Evolutionary conservation across 805 yeast genomes (phyloP).

Genomic region (Yarrowia porcina): DNA sequence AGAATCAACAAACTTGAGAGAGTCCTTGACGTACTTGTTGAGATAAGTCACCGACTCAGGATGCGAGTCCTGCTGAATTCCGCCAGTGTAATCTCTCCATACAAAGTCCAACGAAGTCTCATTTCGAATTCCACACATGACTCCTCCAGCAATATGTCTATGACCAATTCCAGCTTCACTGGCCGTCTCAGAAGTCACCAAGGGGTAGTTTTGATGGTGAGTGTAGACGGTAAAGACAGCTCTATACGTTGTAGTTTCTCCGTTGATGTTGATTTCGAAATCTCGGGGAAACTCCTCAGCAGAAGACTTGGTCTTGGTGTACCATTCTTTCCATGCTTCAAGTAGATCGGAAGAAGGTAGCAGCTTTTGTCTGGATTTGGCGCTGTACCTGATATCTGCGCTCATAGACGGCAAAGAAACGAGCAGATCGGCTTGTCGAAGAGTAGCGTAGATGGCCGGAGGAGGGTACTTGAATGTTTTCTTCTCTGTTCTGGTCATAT

Average conservation of each 20-base stretch:
- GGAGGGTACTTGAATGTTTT: background rate
- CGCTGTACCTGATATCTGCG: background rate
- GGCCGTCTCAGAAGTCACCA: background rate
- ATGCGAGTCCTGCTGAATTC: background rate
- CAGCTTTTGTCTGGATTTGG: background rate
- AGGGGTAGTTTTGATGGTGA: background rate
- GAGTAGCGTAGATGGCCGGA: background rate
- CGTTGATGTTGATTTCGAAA: slow-evolving; percentile 6
- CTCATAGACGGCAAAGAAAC: background rate
- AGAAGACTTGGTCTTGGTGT: too few species aligned
- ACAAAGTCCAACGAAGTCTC: background rate
- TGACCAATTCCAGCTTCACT: background rate
- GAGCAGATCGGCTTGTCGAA: background rate
- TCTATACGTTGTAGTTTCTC: background rate
- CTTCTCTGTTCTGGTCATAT: background rate
- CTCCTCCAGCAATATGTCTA: background rate
- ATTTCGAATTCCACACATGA: background rate
- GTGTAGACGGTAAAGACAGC: background rate
- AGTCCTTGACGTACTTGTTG: background rate
- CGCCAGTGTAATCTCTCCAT: background rate
- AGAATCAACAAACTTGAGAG: slow-evolving; percentile 5
- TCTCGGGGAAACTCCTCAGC: background rate
- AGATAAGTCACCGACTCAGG: background rate
- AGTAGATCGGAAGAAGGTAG: background rate
- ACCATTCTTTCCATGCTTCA: background rate